These are phyloP conservation scores for Chlamydomonas sp. DNA, from an alignment of 139 green algal species.

Conservation along the genomic window DNA sequence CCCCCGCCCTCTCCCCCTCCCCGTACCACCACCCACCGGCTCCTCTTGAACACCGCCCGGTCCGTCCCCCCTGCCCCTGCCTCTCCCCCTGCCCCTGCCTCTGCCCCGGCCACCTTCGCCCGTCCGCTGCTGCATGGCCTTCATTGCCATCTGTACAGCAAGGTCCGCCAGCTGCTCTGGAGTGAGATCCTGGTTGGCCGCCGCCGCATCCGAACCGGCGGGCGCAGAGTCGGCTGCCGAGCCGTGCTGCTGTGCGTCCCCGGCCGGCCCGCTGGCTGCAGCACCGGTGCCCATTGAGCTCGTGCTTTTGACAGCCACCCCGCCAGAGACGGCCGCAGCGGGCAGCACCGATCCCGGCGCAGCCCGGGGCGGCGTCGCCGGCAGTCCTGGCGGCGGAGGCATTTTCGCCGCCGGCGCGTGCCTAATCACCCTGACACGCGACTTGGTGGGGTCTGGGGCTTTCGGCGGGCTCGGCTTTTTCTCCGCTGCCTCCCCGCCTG, in stretches of 20 bases:
- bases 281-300: no score
- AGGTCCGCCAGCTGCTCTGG: conserved; percentile 27
- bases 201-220: not conserved
- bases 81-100: not conserved
- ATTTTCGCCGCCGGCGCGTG: not conserved
- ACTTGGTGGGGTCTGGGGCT: not conserved
- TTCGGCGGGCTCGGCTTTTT: not conserved
- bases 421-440: conserved; percentile 13
- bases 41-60: not conserved
- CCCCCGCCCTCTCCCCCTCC: no score
- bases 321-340: no score
- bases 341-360: no score
- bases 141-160: conserved; percentile 16
- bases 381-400: not conserved
- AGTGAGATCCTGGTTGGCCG: not conserved
- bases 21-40: no score
- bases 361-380: no score
- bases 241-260: not conserved
- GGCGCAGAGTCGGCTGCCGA: not conserved
- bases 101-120: not conserved
- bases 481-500: not conserved
- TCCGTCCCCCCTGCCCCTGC: not conserved
- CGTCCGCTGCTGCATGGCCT: not conserved
- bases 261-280: not conserved
- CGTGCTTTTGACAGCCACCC: no score